Conservation (phyloP, 306 rosid genomes). For the Heteromeles arbutifolia region DNA sequence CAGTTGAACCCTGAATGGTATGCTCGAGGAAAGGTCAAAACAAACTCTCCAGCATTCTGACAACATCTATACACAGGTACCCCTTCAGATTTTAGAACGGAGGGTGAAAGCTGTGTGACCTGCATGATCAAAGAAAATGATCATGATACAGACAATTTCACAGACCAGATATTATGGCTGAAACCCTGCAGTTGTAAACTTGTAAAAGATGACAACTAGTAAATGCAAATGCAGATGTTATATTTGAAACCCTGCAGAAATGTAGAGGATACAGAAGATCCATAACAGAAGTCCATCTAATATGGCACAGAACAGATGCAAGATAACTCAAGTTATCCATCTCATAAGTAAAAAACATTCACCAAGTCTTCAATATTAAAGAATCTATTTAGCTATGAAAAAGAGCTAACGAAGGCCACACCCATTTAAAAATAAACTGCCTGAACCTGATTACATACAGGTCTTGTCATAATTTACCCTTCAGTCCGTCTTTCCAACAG, state of each 20-base stretch:
- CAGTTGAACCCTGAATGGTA: constrained; percentile 97
- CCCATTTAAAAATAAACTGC: background rate
- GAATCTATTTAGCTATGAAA: background rate
- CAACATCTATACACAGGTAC: constrained; percentile 96
- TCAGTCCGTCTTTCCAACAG: background rate
- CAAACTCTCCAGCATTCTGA: constrained; percentile 94
- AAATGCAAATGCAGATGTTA: background rate
- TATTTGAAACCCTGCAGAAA: background rate
- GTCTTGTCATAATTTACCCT: background rate
- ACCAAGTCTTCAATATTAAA: background rate
- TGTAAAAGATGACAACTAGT: background rate
- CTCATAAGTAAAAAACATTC: background rate
- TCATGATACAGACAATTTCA: background rate
- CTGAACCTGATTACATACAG: background rate
- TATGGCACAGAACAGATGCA: background rate
- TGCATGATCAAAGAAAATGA: constrained; percentile 27
- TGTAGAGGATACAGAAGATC: background rate
- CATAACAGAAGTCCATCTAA: background rate
- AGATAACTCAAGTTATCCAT: background rate
- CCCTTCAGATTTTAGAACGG: constrained; percentile 78
- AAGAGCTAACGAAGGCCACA: background rate
- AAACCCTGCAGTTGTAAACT: background rate
- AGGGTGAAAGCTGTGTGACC: constrained; percentile 98
- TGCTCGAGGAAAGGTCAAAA: constrained; percentile 97
- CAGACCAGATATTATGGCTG: background rate